Evolutionary conservation across 495 filamentous ascomycete species (phyloP).

Genomic region (Annulohypoxylon bovei): DNA sequence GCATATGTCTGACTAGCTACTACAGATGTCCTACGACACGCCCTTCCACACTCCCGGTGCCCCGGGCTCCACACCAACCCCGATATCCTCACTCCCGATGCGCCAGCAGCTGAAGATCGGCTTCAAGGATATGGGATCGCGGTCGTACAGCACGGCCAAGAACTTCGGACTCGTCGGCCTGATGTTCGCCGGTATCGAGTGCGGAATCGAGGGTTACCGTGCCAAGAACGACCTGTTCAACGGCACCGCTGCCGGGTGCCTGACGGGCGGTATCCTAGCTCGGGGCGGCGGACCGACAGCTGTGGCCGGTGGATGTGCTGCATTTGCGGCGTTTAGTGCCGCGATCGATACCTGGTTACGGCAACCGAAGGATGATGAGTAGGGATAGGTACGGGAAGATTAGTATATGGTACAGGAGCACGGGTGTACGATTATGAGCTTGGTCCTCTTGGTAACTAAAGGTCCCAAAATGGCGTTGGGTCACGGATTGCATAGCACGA

Average conservation of each 20-base stretch:
- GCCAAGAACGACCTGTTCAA: slow-evolving; percentile 95
- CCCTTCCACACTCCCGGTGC: slow-evolving; percentile 73
- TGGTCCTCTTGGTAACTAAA: not conserved
- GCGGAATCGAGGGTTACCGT: slow-evolving; percentile 88
- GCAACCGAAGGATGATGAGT: slow-evolving; percentile 66
- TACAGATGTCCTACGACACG: slow-evolving; percentile 91
- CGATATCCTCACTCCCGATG: slow-evolving; percentile 77
- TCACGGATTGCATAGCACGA: slow-evolving; percentile 31
- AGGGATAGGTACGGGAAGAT: not conserved
- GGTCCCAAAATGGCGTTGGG: slow-evolving; percentile 22
- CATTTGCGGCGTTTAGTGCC: slow-evolving; percentile 94
- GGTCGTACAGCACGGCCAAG: slow-evolving; percentile 86
- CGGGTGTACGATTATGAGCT: slow-evolving; percentile 13
- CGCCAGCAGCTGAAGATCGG: slow-evolving; percentile 82
- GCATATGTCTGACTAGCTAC: slow-evolving; percentile 36
- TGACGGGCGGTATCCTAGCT: slow-evolving; percentile 89
- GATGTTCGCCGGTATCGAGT: slow-evolving; percentile 92
- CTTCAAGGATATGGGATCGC: slow-evolving; percentile 91
- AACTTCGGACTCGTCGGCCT: slow-evolving; percentile 94
- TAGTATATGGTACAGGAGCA: not conserved
- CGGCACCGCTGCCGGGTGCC: slow-evolving; percentile 85
- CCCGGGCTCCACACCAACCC: slow-evolving; percentile 61
- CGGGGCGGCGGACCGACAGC: slow-evolving; percentile 90
- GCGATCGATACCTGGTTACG: slow-evolving; percentile 95
- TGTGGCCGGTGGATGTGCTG: slow-evolving; percentile 86